Base-by-base conservation (phyloP, 2,329 filamentous ascomycete genomes). In the Xylariales sp. region DNA sequence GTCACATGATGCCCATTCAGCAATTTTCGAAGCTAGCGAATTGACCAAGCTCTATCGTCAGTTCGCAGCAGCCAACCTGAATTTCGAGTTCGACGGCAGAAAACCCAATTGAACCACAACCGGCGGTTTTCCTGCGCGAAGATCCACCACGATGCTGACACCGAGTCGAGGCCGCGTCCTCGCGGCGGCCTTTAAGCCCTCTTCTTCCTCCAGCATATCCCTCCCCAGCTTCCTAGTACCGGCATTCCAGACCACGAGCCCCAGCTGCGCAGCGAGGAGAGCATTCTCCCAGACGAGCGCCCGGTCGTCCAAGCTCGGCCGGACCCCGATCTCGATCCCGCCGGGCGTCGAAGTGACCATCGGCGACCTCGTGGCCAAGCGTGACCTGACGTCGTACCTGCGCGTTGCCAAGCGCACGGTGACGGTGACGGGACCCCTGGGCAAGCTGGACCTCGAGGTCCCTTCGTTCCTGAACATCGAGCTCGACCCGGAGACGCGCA, bases 301-400 rank as follows among this genome's bases (percentile, higher is more conserved):
- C 57, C 72, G 74, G 50, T 66, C 72, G 41, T 96, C 91, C 30
- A 93, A 96, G 72, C 84, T 98, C 45, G 93, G 93, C 52, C 76
- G 81, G 51, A 85, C 85, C 43, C 78, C 86, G 17, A 76, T 95
- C 37, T 82, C 87, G 38, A 73, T 95, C 21, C 91, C 91, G 1
- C 83, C 86, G 0, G 86, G 88, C 46, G 93, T 98, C 40, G 84
- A 84, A 36, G 72, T 98, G 29, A 67, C 78, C 10, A 66, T 90
- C 41, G 75, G 85, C 43, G 76, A 88, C 42, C 76, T 81, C 4
- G 65, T 61, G 37, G 54, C 70, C 20, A 67, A 69, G 55, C 70
- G 63, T 47, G 72, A 76, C 44, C 65, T 69, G 38, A 81, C 77
- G 28, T 76, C 76, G 27, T 81, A 79, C 45, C 70, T 79, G 48